Conservation (phyloP, 2,329 filamentous ascomycete species). For the Neonectria faginata region DNA sequence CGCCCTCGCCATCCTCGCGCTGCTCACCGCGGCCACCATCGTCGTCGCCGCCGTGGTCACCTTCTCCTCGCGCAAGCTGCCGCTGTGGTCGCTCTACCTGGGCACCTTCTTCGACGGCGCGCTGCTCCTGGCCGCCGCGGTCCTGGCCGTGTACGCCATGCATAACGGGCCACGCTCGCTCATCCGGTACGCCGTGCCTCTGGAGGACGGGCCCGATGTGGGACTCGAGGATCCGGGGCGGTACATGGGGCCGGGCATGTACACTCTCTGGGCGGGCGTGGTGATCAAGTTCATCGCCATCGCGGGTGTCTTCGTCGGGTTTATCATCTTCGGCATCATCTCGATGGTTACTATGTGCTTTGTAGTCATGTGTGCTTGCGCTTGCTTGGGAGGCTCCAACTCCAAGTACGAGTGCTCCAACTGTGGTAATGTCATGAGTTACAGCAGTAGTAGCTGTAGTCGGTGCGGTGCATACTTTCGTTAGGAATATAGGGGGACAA, state of each 20-base stretch:
- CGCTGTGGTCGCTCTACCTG: constrained; percentile 30
- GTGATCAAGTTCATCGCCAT: constrained; percentile 34
- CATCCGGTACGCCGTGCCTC: constrained; percentile 10
- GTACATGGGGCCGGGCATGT: constrained; percentile 32
- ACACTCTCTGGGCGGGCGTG: constrained; percentile 32
- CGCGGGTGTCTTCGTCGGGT: constrained; percentile 29
- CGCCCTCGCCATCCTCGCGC: constrained; percentile 30
- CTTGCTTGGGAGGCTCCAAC: constrained; percentile 23
- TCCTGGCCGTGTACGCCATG: constrained; percentile 31
- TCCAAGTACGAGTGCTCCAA: constrained; percentile 10
- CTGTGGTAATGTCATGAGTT: constrained; percentile 19
- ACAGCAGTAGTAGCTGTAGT: constrained; percentile 3
- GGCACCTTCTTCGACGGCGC: constrained; percentile 30
- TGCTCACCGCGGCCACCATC: constrained; percentile 27
- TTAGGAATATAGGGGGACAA: neutral
- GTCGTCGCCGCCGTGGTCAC: constrained; percentile 22
- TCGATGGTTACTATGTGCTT: constrained; percentile 26
- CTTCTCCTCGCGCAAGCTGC: constrained; percentile 11
- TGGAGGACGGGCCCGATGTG: neutral
- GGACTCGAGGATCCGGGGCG: constrained; percentile 6
- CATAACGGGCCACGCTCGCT: constrained; percentile 27
- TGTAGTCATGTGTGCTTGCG: constrained; percentile 30
- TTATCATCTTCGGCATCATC: constrained; percentile 28
- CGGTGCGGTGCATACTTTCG: neutral
- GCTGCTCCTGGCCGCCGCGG: constrained; percentile 19